Base-by-base conservation (phyloP, 352 stramenopile species). In the Pythium coloratum region DNA sequence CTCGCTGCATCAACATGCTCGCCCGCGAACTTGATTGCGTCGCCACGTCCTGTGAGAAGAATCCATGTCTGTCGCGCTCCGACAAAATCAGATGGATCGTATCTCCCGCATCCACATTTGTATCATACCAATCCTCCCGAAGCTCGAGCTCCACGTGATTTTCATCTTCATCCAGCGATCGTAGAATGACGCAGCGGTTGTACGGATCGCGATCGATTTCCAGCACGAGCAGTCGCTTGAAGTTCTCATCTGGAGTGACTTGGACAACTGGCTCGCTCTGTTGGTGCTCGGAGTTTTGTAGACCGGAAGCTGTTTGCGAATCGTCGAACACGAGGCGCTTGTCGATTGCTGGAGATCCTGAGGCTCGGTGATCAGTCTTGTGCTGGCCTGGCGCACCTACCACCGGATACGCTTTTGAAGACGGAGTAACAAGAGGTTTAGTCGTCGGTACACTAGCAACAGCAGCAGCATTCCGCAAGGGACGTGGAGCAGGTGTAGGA, bases 1-100 rank as follows among this genome's bases (percentile, higher is more conserved):
- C 30, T n/a, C 54, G 10, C 24, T 69, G 38, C 7, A 36, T 30
- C 5, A 49, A 53, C 18, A 36, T 47, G 6, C 10, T 10, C 49
- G 10, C n/a, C 3, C 18, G 3, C 36, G 9, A 30, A 26, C 34
- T 33, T 59, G 59, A 56, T 50, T 28, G n/a, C 49, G 40, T 18
- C 13, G 12, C n/a, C 26, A 36, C 46, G 16, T 63, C 59, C 51
- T 61, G 47, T 14, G 71, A 82, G 50, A 88, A 91, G 51, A 79
- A 82, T 2, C 76, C 76, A 55, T 59, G 26, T 26, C 24, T 65
- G 56, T 87, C 72, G 59, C 72, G 72, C 46, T 86, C 80, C 50
- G 82, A 88, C 66, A 91, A 84, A 34, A 95, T 75, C 64, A 93
- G 79, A 72, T 93, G 91, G 66, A 95, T 77, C 6, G 81, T 90